Evolutionary conservation across 164 flowering plant species (phyloP).

Genomic region (Vitis riparia): DNA sequence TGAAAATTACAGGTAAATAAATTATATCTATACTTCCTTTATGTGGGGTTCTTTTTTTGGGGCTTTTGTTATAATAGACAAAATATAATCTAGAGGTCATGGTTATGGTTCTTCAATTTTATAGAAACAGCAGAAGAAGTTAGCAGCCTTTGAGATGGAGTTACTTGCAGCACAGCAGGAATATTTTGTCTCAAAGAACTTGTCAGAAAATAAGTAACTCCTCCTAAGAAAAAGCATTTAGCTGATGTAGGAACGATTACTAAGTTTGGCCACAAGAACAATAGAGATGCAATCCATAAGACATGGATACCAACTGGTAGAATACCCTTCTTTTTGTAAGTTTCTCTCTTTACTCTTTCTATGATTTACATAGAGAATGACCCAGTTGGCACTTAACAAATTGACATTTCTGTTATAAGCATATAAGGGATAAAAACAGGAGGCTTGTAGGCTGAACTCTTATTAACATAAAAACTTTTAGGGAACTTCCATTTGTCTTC

Average conservation of each 20-base stretch:
- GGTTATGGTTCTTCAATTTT: slow-evolving; percentile 2
- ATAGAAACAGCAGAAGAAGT: slow-evolving; percentile 78
- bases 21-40: background rate
- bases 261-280: slow-evolving; percentile 57
- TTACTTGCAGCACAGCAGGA: slow-evolving; percentile 69
- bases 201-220: slow-evolving; percentile 28
- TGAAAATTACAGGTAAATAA: slow-evolving; percentile 72
- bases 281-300: too few species aligned
- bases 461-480: too few species aligned
- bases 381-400: too few species aligned
- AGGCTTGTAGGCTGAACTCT: too few species aligned
- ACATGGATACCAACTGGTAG: too few species aligned
- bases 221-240: slow-evolving; percentile 50
- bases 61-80: too few species aligned
- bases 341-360: background rate
- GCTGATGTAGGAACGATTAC: slow-evolving; percentile 83
- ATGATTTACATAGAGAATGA: too few species aligned
- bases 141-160: slow-evolving; percentile 75
- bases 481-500: too few species aligned
- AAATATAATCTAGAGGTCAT: background rate
- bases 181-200: slow-evolving; percentile 64
- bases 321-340: background rate
- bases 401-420: too few species aligned
- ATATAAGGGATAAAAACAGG: too few species aligned
- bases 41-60: too few species aligned